These are phyloP conservation scores for Platanthera zijinensis DNA, from an alignment of 106 monocot species.

Conservation along the genomic window DNA sequence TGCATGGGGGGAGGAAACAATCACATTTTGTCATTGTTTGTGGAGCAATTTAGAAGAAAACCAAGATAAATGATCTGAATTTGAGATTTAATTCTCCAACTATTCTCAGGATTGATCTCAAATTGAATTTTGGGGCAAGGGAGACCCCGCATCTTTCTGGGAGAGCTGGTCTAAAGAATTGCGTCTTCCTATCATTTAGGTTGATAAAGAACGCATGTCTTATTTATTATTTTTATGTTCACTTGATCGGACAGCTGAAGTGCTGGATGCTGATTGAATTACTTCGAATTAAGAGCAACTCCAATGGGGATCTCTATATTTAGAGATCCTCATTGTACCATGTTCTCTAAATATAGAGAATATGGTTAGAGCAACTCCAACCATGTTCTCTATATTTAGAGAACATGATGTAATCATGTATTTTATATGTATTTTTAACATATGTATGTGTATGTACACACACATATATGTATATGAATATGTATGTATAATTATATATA, in stretches of 20 bases:
- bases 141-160: neutral
- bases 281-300: neutral
- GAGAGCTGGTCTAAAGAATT: neutral
- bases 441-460: no score
- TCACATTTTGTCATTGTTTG: neutral
- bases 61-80: neutral
- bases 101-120: neutral
- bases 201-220: neutral
- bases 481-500: no score
- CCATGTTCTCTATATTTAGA: no score
- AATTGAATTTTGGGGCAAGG: neutral
- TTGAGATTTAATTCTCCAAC: no score
- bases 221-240: neutral
- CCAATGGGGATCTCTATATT: no score
- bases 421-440: no score
- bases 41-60: neutral
- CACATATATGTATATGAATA: no score
- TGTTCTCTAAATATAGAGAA: no score
- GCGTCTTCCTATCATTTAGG: neutral
- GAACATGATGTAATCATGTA: no score
- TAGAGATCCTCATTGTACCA: no score
- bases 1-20: neutral
- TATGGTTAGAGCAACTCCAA: no score
- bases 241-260: neutral
- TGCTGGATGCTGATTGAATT: neutral